These are phyloP conservation scores for Trichoderma sp. DNA, from an alignment of 2,329 filamentous ascomycete genomes.

Conservation along the genomic window DNA sequence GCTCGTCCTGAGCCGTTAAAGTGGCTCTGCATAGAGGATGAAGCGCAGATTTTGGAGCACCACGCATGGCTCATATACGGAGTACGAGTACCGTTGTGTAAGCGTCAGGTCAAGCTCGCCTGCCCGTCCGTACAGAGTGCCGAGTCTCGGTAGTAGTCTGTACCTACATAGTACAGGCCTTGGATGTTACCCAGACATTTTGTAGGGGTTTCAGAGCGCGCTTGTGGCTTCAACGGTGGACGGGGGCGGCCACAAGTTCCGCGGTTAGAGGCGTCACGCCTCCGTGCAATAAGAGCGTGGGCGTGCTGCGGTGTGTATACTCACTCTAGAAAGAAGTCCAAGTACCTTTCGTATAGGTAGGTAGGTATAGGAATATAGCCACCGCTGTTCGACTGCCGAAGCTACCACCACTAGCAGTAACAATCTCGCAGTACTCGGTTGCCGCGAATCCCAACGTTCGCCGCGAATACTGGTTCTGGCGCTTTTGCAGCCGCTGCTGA, in stretches of 20 bases:
- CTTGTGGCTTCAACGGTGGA: background rate
- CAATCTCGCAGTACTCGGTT: background rate
- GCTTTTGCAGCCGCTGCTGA: background rate
- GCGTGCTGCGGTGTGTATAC: background rate
- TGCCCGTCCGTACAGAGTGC: background rate
- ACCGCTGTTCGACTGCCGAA: background rate
- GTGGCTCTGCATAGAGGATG: background rate
- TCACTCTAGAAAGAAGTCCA: background rate
- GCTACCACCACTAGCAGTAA: background rate
- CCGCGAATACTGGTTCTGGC: background rate
- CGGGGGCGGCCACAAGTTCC: background rate
- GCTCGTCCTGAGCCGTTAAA: background rate
- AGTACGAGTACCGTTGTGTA: background rate
- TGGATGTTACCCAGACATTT: background rate
- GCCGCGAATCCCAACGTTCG: background rate
- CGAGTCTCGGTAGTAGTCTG: constrained; percentile 1
- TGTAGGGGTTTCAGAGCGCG: constrained; percentile 5
- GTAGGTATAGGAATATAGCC: background rate
- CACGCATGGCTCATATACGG: background rate
- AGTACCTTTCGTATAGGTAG: background rate
- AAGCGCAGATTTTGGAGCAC: background rate
- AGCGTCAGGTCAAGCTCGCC: background rate
- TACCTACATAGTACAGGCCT: background rate
- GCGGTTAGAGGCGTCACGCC: background rate
- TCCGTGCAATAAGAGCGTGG: background rate